Evolutionary conservation across 495 filamentous ascomycete genomes (phyloP).

Genomic region (Penicillium maclennaniae): DNA sequence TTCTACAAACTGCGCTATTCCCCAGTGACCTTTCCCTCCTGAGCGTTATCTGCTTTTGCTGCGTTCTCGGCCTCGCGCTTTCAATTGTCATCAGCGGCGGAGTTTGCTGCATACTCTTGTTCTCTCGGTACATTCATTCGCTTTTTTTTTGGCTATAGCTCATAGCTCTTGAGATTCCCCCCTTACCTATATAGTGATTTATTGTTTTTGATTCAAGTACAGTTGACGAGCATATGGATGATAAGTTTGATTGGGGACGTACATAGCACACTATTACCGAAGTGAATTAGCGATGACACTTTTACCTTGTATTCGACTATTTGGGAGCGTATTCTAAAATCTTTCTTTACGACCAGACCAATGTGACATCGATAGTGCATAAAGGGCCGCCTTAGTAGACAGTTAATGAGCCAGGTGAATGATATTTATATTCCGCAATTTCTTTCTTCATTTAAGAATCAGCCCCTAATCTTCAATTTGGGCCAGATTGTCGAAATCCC

Average conservation of each 20-base stretch:
- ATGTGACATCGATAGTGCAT: too few relatives aligned
- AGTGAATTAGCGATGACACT: constrained; percentile 3
- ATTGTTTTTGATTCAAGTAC: constrained; percentile 11
- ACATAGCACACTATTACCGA: constrained; percentile 17
- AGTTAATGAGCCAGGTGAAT: too few relatives aligned
- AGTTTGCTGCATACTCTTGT: constrained; percentile 30
- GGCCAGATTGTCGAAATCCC: too few relatives aligned
- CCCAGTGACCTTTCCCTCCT: background rate
- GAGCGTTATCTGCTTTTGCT: background rate
- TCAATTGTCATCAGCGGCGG: constrained; percentile 29
- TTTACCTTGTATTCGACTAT: background rate
- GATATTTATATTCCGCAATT: too few relatives aligned
- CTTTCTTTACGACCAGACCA: too few relatives aligned
- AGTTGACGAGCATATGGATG: constrained; percentile 20
- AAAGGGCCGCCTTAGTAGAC: too few relatives aligned
- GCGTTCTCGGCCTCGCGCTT: constrained; percentile 6
- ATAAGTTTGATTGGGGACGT: constrained; percentile 17
- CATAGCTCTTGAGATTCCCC: constrained; percentile 23
- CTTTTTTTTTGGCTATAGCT: constrained; percentile 15
- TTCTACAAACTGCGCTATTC: background rate
- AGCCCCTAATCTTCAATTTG: too few relatives aligned
- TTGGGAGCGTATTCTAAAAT: too few relatives aligned
- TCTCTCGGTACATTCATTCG: constrained; percentile 25
- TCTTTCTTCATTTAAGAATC: too few relatives aligned
- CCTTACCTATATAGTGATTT: constrained; percentile 5